Evolutionary conservation across 192 early-diverging fungal genomes (phyloP).

Genomic region (Mortierella claussenii): DNA sequence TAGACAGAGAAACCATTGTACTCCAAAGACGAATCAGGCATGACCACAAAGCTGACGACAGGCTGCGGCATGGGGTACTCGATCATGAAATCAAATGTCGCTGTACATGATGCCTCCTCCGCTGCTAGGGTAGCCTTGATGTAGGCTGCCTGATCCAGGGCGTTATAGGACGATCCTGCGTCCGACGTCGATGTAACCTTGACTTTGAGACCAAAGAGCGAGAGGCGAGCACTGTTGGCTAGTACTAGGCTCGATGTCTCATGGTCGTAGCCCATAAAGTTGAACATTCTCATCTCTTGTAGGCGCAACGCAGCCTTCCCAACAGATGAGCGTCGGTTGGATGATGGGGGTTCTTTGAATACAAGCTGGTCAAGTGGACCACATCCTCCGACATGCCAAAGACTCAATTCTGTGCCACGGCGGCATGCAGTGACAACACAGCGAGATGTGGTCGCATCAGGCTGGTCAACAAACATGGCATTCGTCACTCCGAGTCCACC

Average conservation of each 20-base stretch:
- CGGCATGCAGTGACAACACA: slow-evolving; percentile 56
- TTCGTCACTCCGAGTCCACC: slow-evolving; percentile 44
- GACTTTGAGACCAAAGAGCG: slow-evolving; percentile 54
- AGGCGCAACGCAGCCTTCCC: slow-evolving; percentile 44
- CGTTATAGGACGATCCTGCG: not conserved
- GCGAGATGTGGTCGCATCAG: slow-evolving; percentile 23
- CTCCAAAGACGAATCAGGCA: slow-evolving; percentile 48
- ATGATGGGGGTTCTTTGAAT: slow-evolving; percentile 55
- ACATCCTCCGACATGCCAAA: slow-evolving; percentile 39
- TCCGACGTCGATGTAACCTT: slow-evolving; percentile 18
- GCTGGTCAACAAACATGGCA: slow-evolving; percentile 35
- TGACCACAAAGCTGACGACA: slow-evolving; percentile 54
- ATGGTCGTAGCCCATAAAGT: slow-evolving; percentile 56
- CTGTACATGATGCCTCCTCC: slow-evolving; percentile 2
- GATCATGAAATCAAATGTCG: slow-evolving; percentile 58
- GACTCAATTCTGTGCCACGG: slow-evolving; percentile 50
- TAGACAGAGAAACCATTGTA: slow-evolving; percentile 55
- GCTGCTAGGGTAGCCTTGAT: slow-evolving; percentile 5
- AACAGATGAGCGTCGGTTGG: slow-evolving; percentile 40
- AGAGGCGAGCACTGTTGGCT: slow-evolving; percentile 58
- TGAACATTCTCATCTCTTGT: slow-evolving; percentile 57
- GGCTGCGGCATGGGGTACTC: slow-evolving; percentile 58
- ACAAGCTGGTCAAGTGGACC: slow-evolving; percentile 45
- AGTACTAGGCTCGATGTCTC: slow-evolving; percentile 47
- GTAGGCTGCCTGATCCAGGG: slow-evolving; percentile 16